Evolutionary conservation across 768 basidiomycete species (phyloP), one percentile per base, ranked within the genome.

Genomic region (Kondoa malvinella): DNA sequence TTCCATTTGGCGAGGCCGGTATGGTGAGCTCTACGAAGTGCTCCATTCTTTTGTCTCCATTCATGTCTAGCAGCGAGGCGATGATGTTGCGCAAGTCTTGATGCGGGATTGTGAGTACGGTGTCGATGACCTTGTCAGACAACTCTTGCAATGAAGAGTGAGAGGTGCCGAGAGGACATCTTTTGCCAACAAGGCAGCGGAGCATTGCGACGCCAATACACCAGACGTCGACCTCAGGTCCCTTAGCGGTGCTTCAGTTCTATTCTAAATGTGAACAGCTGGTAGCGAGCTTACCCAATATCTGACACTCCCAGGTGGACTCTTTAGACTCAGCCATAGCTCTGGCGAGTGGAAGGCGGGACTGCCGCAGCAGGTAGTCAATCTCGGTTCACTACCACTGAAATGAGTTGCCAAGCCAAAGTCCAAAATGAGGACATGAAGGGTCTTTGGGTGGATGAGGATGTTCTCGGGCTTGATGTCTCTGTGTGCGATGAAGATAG

Each of bases 201-300:
- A 80, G 73, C n/a, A 79, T 34, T 1, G 78, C 78, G 14, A 80
- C 71, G 15, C 78, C 80, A 34, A 78, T 73, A 60, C 78, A 79
- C 80, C 80, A 80, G 66, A 79, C 77, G 71, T 80, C 80, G 63
- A 80, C 72, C 60, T 80, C 80, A n/a, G 79, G 78, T 0, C 78
- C 77, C 71, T 73, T 59, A 2, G 33, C 2, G n/a, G 12, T 8
- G 40, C 40, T 4, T 1, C 17, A 17, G 31, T 17, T 4, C 30
- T 33, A 58, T 3, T 21, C 31, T 56, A 34, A 33, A n/a, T n/a
- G n/a, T n/a, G n/a, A 26, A 32, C 34, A 31, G 33, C 15, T 1
- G 1, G 57, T 2, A 30, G 1, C 14, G n/a, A 34, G 68, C n/a
- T 68, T 67, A 77, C 77, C 73, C 77, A 78, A 70, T 80, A 79